Evolutionary conservation across 805 yeast genomes (phyloP).

Genomic region (Metschnikowia noctiluminum): DNA sequence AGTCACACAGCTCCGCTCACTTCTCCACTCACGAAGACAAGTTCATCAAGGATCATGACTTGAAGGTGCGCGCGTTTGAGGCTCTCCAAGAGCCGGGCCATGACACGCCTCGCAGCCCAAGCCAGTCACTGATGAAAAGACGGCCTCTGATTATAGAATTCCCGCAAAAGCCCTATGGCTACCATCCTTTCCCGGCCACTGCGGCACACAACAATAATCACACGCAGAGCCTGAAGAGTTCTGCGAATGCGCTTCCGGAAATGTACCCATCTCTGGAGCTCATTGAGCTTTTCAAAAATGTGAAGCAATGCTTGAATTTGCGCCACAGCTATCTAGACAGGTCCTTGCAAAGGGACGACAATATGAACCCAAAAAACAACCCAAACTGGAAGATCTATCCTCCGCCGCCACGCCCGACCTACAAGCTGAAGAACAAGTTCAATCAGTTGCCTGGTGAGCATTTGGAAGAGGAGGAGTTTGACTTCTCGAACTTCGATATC

Average conservation of each 20-base stretch:
- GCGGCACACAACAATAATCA: constrained; percentile 20
- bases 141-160: constrained; percentile 40
- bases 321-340: constrained; percentile 71
- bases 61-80: constrained; percentile 59
- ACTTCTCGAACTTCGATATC: constrained; percentile 51
- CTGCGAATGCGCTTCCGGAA: constrained; percentile 32
- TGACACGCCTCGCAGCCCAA: constrained; percentile 25
- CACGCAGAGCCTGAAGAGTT: constrained; percentile 11
- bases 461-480: constrained; percentile 55
- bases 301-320: constrained; percentile 62
- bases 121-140: constrained; percentile 28
- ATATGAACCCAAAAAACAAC: constrained; percentile 80
- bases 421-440: constrained; percentile 56
- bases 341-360: constrained; percentile 64
- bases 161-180: constrained; percentile 21
- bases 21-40: constrained; percentile 65
- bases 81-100: constrained; percentile 29
- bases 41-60: constrained; percentile 61
- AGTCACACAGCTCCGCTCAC: constrained; percentile 46
- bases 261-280: constrained; percentile 69
- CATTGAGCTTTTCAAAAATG: constrained; percentile 57
- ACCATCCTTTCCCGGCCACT: constrained; percentile 19
- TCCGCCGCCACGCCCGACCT: constrained; percentile 86
- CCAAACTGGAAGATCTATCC: constrained; percentile 82
- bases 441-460: constrained; percentile 39